Conservation (phyloP, 2,329 filamentous ascomycete genomes). For the Pseudophaeomoniella oleicola region DNA sequence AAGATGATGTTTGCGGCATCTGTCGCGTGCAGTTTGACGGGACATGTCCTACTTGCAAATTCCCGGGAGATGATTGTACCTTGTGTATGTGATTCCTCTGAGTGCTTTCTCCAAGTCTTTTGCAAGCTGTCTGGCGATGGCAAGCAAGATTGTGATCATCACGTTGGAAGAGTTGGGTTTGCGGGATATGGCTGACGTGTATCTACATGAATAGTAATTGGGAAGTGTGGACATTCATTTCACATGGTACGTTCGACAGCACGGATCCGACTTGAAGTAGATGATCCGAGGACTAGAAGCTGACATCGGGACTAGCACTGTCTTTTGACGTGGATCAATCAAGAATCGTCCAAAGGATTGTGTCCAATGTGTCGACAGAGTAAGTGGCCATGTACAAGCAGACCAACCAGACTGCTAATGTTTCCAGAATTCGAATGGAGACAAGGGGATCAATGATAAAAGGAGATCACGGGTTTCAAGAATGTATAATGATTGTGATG, state of each 20-base stretch:
- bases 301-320: slow-evolving; percentile 53
- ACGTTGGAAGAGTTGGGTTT: too few relatives aligned
- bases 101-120: too few relatives aligned
- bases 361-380: slow-evolving; percentile 97
- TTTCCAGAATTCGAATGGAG: slow-evolving; percentile 39
- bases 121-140: too few relatives aligned
- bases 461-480: too few relatives aligned
- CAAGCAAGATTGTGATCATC: too few relatives aligned
- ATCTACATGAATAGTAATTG: slow-evolving; percentile 67
- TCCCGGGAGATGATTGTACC: slow-evolving; percentile 88
- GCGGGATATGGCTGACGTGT: too few relatives aligned
- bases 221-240: slow-evolving; percentile 94
- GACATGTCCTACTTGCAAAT: slow-evolving; percentile 96
- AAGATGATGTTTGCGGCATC: slow-evolving; percentile 96
- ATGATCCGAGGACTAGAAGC: background rate
- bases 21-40: slow-evolving; percentile 97
- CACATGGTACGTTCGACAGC: slow-evolving; percentile 58
- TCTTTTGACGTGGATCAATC: slow-evolving; percentile 89
- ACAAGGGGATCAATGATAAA: slow-evolving; percentile 21
- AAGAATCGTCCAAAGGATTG: slow-evolving; percentile 81
- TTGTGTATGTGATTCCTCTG: slow-evolving; percentile 48
- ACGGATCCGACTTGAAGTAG: background rate
- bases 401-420: slow-evolving; percentile 5
- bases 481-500: too few relatives aligned
- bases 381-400: slow-evolving; percentile 25